phyloP scores from a whole-genome alignment of 1,284 basidiomycete genomes.

The Melampsora larici-populina region DNA sequence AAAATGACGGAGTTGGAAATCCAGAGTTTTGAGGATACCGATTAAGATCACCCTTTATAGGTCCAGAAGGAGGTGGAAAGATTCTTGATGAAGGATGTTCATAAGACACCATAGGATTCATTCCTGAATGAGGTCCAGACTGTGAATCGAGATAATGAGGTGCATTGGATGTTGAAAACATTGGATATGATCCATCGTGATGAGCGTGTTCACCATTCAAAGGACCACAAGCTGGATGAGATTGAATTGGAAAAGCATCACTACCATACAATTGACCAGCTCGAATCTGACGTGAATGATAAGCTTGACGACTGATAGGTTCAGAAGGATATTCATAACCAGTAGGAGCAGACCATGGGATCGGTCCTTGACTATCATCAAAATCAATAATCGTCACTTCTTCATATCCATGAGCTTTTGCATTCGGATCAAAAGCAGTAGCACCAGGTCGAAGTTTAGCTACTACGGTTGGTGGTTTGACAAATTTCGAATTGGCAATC shows the following conservation, averaged over 20 bases:
- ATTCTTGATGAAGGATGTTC: too few species aligned
- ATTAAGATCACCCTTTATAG: too few species aligned
- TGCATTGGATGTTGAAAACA: background rate
- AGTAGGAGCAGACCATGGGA: background rate
- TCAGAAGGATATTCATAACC: background rate
- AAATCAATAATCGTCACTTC: slow-evolving; percentile 42
- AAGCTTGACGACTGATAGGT: background rate
- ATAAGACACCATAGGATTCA: too few species aligned
- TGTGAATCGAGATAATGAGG: background rate
- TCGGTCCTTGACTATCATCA: slow-evolving; percentile 1
- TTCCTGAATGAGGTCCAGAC: background rate
- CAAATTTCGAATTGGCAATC: background rate
- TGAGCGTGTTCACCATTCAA: background rate
- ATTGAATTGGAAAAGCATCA: background rate
- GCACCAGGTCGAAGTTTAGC: slow-evolving; percentile 39
- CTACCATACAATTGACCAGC: background rate
- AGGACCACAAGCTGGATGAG: background rate
- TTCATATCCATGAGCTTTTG: slow-evolving; percentile 43
- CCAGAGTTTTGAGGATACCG: too few species aligned
- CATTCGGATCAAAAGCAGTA: slow-evolving; percentile 34
- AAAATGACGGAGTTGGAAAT: too few species aligned
- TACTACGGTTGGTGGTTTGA: background rate
- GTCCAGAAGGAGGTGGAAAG: too few species aligned
- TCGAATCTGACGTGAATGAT: background rate
- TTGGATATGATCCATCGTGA: background rate